Conservation (phyloP, 257 asterid species). For the Craterostigma plantagineum region DNA sequence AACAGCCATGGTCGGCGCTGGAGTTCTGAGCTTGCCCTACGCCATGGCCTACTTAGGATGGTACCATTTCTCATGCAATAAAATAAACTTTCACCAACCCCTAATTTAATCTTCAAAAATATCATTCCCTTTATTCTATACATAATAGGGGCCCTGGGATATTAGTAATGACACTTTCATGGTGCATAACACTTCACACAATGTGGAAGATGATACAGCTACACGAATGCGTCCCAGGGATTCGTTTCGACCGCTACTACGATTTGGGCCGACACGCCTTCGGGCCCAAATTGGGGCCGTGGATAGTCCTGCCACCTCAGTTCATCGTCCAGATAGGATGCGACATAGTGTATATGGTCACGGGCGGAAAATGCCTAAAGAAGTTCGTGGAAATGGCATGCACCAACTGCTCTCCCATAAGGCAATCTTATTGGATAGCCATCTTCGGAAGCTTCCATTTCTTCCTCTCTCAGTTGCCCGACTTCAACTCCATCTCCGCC, state of each 20-base stretch:
- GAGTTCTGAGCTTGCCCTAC: constrained; percentile 23
- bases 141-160: constrained; percentile 94
- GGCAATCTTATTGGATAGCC: constrained; percentile 78
- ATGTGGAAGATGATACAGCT: constrained; percentile 93
- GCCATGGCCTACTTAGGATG: constrained; percentile 40
- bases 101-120: background rate
- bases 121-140: too few species aligned
- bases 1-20: constrained; percentile 32
- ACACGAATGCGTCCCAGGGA: constrained; percentile 71
- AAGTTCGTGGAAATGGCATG: constrained; percentile 60
- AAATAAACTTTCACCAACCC: too few species aligned
- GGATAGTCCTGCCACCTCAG: constrained; percentile 78
- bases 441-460: constrained; percentile 72
- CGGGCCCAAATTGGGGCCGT: constrained; percentile 57
- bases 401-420: constrained; percentile 32
- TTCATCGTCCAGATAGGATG: constrained; percentile 82
- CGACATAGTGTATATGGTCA: constrained; percentile 80
- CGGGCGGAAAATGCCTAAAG: constrained; percentile 76
- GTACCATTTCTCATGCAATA: constrained; percentile 8
- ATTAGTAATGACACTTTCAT: constrained; percentile 41
- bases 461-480: constrained; percentile 74
- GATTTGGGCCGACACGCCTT: constrained; percentile 61
- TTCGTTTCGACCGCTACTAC: constrained; percentile 54
- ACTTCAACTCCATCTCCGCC: constrained; percentile 66
- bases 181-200: constrained; percentile 67